Conservation (phyloP, 192 early-diverging fungal genomes). For the Obelidium mucronatum region DNA sequence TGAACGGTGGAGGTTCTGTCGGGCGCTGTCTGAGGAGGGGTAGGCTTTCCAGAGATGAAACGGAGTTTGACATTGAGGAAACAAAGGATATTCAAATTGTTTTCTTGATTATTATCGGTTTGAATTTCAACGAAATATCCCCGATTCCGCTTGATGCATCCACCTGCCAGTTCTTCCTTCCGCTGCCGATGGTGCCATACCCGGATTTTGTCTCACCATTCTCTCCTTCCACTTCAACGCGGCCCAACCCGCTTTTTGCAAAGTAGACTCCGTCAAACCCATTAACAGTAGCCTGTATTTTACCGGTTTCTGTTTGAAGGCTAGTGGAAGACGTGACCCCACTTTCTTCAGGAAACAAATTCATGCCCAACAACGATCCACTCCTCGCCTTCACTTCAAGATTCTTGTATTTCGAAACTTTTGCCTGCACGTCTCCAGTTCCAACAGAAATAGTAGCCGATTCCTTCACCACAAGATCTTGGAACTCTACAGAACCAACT, state of each 20-base stretch:
- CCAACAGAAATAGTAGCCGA: background rate
- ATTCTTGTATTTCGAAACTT: background rate
- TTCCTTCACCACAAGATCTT: background rate
- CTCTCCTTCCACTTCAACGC: background rate
- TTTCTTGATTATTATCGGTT: too few species aligned
- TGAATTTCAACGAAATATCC: too few species aligned
- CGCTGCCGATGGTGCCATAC: background rate
- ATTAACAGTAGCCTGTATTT: background rate
- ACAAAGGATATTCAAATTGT: too few species aligned
- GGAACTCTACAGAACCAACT: background rate
- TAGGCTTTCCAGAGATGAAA: background rate
- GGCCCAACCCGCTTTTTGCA: background rate
- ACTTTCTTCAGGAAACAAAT: background rate
- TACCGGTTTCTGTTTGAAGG: background rate
- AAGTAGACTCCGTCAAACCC: background rate
- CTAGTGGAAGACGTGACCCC: background rate
- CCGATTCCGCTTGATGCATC: too few species aligned
- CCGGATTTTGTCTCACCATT: background rate
- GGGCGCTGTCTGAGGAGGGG: too few species aligned
- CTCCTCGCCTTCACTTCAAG: background rate
- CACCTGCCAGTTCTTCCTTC: background rate
- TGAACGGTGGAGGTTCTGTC: too few species aligned
- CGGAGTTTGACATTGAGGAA: background rate
- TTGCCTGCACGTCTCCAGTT: background rate
- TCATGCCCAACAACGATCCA: background rate